Percentiles rank a stretch among this genome's conserved stretches.
Conservation (phyloP, 192 early-diverging fungal genomes). For the Haplosporangium gracile region DNA sequence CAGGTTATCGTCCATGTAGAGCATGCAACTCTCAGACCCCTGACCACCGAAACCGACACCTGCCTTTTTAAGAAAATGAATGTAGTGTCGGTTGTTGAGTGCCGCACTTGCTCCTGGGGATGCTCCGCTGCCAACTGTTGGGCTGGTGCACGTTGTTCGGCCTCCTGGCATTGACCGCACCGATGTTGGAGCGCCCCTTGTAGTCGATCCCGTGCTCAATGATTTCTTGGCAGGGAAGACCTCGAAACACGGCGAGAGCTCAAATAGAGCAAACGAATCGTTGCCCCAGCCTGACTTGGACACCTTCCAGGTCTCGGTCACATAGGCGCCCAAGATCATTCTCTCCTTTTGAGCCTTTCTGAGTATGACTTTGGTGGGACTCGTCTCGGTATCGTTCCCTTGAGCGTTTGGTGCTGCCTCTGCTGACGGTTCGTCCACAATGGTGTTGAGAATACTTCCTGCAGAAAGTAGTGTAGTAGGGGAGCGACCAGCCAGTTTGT, state of each 20-base stretch:
- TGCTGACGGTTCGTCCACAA: constrained; percentile 18
- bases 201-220: constrained; percentile 44
- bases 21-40: constrained; percentile 50
- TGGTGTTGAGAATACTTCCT: constrained; percentile 25
- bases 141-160: neutral
- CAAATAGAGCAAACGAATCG: constrained; percentile 60
- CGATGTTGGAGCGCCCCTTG: neutral
- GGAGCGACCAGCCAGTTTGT: constrained; percentile 8
- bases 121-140: neutral
- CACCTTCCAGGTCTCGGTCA: constrained; percentile 67
- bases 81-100: constrained; percentile 10
- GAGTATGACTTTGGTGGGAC: neutral
- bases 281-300: constrained; percentile 64
- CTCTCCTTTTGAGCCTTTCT: constrained; percentile 17
- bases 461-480: constrained; percentile 16
- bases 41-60: constrained; percentile 46
- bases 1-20: constrained; percentile 64
- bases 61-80: constrained; percentile 52
- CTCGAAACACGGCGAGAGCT: constrained; percentile 62
- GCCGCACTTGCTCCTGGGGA: neutral
- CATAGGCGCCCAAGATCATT: constrained; percentile 62
- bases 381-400: neutral
- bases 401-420: neutral
- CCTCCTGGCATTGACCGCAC: neutral
- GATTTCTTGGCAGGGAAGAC: constrained; percentile 50